Base-by-base conservation (phyloP, 2,329 filamentous ascomycete genomes). In the Penicillium sp. region DNA sequence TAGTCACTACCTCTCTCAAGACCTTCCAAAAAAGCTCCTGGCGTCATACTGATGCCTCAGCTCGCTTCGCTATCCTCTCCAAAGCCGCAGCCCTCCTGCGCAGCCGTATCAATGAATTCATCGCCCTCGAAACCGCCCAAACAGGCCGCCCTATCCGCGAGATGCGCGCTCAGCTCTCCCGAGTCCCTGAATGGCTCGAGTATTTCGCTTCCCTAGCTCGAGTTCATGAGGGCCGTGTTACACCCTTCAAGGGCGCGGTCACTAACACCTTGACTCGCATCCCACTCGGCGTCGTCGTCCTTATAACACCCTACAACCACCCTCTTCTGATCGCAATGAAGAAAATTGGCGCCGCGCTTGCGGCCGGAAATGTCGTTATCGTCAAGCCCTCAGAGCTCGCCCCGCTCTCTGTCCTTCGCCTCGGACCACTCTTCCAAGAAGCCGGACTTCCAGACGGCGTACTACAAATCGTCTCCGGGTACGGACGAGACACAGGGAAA, bases 151-250 rank as follows among this genome's bases (percentile, higher is more conserved):
- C 86, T 0, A 79, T 89, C 30, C 86, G 89, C 29, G 90, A 91
- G 73, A 90, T 92, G 88, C 82, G 83, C 53, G 88, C 89, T 1
- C 90, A 91, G 71, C 80, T 91, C 0, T 83, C 87, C 1, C 85
- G 86, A 48, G 68, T 79, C 2, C 73, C 76, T 5, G 75, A 76
- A 62, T 91, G 89, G 89, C 87, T 91, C 76, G 86, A 85, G 63
- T 91, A 91, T 77, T 92, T 89, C 69, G 88, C 88, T 1, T 82
- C 88, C 0, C 71, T 91, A 1, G 82, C 90, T 35, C 85, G 89
- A n/a, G 88, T 86, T 1, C 87, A 90, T 69, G 87, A 91, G 75
- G 84, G 87, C 2, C 77, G 86, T 2, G 85, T 91, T 0, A 81
- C 91, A 1, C 89, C 90, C 0, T 91, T 89, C 3, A 78, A 73